A percentile compares a stretch with the other conserved stretches of the same genome.
phyloP scores from a whole-genome alignment of 108 stramenopile genomes.

The Skeletonema tropicum region DNA sequence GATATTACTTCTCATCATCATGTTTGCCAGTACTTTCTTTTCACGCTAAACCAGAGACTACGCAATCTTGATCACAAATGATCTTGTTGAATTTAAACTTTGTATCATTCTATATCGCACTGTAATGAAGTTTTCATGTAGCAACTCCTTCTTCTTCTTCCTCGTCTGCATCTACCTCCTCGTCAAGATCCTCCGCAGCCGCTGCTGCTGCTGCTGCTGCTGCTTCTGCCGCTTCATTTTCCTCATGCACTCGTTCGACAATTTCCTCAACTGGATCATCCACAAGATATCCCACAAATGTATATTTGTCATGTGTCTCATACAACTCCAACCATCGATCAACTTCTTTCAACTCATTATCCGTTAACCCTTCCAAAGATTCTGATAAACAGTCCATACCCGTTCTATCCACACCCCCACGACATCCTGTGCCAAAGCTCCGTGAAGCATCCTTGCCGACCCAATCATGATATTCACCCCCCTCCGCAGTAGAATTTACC shows the following conservation, averaged over 20 bases:
- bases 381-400: conserved; percentile 48
- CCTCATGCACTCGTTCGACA: conserved; percentile 29
- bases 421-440: conserved; percentile 73
- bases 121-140: background rate
- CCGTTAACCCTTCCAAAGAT: conserved; percentile 54
- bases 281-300: conserved; percentile 62
- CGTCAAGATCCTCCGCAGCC: background rate
- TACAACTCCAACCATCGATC: conserved; percentile 78
- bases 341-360: conserved; percentile 66
- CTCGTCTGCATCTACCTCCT: background rate
- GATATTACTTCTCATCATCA: too few relatives aligned
- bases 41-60: too few relatives aligned
- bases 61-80: background rate
- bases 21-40: too few relatives aligned
- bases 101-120: background rate
- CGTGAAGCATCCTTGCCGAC: conserved; percentile 78
- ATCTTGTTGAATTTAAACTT: background rate
- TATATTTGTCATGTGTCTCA: conserved; percentile 82
- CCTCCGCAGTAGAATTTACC: conserved; percentile 71
- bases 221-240: conserved; percentile 14
- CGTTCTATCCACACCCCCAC: conserved; percentile 51
- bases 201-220: background rate
- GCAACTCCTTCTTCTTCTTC: conserved; percentile 6
- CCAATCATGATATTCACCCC: conserved; percentile 68
- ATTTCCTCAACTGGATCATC: conserved; percentile 46